A percentile compares a stretch with the other conserved stretches of the same genome.
Conservation (phyloP, 129 eudicot species). For the Glebionis coronaria region DNA sequence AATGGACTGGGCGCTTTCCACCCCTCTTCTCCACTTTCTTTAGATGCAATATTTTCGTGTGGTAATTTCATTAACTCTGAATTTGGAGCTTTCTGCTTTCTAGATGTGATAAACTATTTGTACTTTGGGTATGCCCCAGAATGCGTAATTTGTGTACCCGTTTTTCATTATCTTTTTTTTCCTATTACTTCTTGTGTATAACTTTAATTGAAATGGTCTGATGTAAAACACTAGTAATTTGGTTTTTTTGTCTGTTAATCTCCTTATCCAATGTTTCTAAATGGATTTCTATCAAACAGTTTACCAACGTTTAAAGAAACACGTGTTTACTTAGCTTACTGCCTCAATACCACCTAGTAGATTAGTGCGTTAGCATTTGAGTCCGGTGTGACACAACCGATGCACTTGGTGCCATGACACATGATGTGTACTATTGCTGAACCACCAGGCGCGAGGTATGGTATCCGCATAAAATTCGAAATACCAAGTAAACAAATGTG, state of each 20-base stretch:
- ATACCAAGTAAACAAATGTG: too few species aligned
- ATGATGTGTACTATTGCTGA: too few species aligned
- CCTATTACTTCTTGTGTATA: slow-evolving; percentile 29
- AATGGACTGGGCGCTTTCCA: slow-evolving; percentile 3
- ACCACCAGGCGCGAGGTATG: too few species aligned
- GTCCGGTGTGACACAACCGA: too few species aligned
- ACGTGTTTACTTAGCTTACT: too few species aligned
- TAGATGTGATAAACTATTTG: slow-evolving; percentile 24
- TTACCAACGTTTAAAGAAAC: not conserved
- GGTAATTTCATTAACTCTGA: slow-evolving; percentile 20
- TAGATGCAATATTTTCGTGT: slow-evolving; percentile 20
- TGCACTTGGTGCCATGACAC: too few species aligned
- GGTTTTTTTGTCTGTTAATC: slow-evolving; percentile 13
- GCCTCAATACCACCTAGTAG: too few species aligned
- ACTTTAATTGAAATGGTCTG: slow-evolving; percentile 16
- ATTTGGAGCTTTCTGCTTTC: slow-evolving; percentile 27
- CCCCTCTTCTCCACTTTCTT: slow-evolving; percentile 15
- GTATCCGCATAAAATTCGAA: too few species aligned
- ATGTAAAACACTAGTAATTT: slow-evolving; percentile 17
- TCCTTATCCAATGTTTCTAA: slow-evolving; percentile 5
- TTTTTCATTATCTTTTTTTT: slow-evolving; percentile 1
- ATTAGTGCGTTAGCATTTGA: too few species aligned
- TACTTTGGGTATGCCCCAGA: slow-evolving; percentile 9
- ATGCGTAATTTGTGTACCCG: slow-evolving; percentile 14
- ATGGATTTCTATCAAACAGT: not conserved